phyloP scores from a whole-genome alignment of 2,329 filamentous ascomycete genomes.

The Pseudogymnoascus destructans region DNA sequence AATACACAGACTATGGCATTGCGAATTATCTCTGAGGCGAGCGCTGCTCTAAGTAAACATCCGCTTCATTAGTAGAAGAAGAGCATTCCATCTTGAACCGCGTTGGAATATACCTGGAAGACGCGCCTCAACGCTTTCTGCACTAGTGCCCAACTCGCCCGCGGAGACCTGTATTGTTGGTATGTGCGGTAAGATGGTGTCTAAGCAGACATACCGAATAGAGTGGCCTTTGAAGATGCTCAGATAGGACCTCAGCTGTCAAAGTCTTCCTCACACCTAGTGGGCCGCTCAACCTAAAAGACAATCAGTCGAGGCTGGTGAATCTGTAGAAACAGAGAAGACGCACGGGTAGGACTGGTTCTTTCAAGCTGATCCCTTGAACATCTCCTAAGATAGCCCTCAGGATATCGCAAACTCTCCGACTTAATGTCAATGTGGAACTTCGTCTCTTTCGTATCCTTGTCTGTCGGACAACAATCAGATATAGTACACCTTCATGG shows the following conservation, averaged over 20 bases:
- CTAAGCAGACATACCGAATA: background rate
- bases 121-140: background rate
- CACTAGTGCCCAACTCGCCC: background rate
- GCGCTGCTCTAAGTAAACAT: too few relatives aligned
- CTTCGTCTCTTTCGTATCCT: background rate
- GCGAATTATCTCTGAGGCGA: too few relatives aligned
- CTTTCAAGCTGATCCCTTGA: slow-evolving; percentile 5
- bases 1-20: too few relatives aligned
- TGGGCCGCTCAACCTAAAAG: slow-evolving; percentile 12
- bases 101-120: background rate
- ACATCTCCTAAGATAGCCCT: slow-evolving; percentile 10
- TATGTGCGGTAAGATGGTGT: background rate
- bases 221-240: slow-evolving; percentile 7
- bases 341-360: slow-evolving; percentile 8
- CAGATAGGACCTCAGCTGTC: slow-evolving; percentile 11
- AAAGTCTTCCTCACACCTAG: too few relatives aligned
- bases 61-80: background rate
- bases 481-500: background rate
- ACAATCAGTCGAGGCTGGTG: slow-evolving; percentile 9
- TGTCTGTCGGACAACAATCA: slow-evolving; percentile 5
- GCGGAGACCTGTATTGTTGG: slow-evolving; percentile 17
- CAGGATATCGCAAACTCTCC: slow-evolving; percentile 8
- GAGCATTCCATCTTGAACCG: background rate
- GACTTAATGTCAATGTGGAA: slow-evolving; percentile 11
- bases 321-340: background rate